Base-by-base conservation (phyloP, 2,329 filamentous ascomycete genomes). In the Metarhizium robertsii region DNA sequence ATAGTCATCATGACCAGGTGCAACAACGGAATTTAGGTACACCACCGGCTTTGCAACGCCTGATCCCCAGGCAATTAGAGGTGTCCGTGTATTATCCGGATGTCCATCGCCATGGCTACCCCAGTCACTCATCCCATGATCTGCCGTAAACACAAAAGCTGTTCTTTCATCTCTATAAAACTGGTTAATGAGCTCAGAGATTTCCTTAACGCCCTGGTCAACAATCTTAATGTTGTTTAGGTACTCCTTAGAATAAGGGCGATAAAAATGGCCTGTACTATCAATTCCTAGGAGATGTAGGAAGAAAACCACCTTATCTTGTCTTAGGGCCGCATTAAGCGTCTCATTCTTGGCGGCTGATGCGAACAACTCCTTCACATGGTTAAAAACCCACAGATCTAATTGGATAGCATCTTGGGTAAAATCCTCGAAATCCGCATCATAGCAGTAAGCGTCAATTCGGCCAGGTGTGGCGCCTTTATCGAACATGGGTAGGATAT, bases 81-180 rank as follows among this genome's bases (percentile, higher is more conserved):
- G 94, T 1, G 94, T 99, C 52, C 94, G 83, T 2, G 94, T 99
- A 65, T 97, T 99, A 69, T 99, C 89, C 0, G 94, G 94, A 71
- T 99, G 92, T 8, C 94, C 94, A 69, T 99, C 94, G 42, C 94
- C 95, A 69, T 99, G 94, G 63, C 92, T 97, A n/a, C 94, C 94
- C 86, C 88, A 96, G 71, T 99, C 94, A 66, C 90, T 97, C 94
- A 99, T 99, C n/a, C 94, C 94, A 69, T 99, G 94, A 66, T 99
- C 94, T 6, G 94, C 94, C 1, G 95, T 99, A 67, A 99, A 99
- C 14, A 99, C 83, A 68, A 92, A 99, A 0, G 95, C 90, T 0
- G 94, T 97, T 69, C 94, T 86, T 54, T 82, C 87, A 62, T 91
- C 86, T 4, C 74, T 79, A 65, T 96, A 99, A 67, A 97, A 99